Evolutionary conservation across 169 alveolate genomes (phyloP), one percentile per base, ranked within the genome.

Genomic region (Eimeria maxima): DNA sequence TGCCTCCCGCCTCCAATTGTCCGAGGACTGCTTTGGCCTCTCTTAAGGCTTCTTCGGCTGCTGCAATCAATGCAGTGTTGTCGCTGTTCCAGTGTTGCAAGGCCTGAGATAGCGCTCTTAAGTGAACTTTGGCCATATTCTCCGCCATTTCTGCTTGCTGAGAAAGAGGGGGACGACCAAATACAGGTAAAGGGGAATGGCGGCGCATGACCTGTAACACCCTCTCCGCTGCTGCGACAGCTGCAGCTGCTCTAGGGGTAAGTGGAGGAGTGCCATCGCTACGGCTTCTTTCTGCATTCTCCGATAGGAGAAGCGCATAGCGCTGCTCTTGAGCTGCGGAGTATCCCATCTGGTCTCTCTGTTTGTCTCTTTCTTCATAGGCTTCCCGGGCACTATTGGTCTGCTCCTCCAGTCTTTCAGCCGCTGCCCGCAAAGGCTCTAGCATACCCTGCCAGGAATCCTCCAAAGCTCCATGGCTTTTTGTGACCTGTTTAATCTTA

Each of bases 161-260:
- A 69, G 20, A n/a, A 29, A n/a, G 13, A 69, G 47, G 14, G 11
- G 78, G 78, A 29, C 78, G 47, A 7, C 47, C 14, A 69, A 22
- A 6, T 29, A 29, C 78, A 69, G 47, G 78, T 13, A 69, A 69
- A 69, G 78, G 78, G 20, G 78, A 69, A 69, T 69, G 86, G 20
- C n/a, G 86, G 13, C 63, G 86, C 63, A 74, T 10, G 63, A 14
- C 57, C 27, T 33, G 86, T 60, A 74, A 20, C 57, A 74, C 86
- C 63, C 63, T 29, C 86, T 74, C 86, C 20, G 86, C 86, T 24
- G 86, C 86, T 44, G 86, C 86, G 6, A 74, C 86, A 20, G 86
- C 86, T 44, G 86, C 86, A 74, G 86, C 86, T 44, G 86, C 86
- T 20, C 38, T 24, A 22, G 60, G 86, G 42, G 63, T 74, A 14